Base-by-base conservation (phyloP, 495 filamentous ascomycete genomes). In the Penicillium manginii region DNA sequence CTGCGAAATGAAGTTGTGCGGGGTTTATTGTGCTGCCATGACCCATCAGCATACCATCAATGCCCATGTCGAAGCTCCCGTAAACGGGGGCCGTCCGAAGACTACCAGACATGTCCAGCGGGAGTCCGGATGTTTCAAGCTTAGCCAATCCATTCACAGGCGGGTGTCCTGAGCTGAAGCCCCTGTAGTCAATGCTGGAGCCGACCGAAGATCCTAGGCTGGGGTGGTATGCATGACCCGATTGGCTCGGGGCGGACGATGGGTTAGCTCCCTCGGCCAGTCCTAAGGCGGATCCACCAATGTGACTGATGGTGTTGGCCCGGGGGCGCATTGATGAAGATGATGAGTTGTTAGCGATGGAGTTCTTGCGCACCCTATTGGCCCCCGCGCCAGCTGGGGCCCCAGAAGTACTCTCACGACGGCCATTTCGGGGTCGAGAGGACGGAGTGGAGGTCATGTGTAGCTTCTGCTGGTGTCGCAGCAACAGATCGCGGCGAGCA, bases 401-500 rank as follows among this genome's bases (percentile, higher is more conserved):
- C 53, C 86, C 91, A 40, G 84, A 87, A 11, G 90, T 90, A 75
- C 96, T 92, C 72, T 98, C 93, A 52, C 88, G 70, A 47, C 86
- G 84, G 56, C 84, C 87, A 72, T 89, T 92, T 67, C 92, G 83
- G 35, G 93, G 92, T 57, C 92, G 85, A 46, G 92, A 92, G 35
- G 93, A 92, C 6, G 94, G 88, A 1, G 92, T 92, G 2, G 90
- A 89, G n/a, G 92, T 96, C 87, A 96, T 91, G 68, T 99, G 94
- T 14, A 99, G 83, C 80, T 99, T 99, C 81, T 99, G 94, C 78
- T 99, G 94, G 75, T 99, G 94, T 26, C 94, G 85, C 56, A 99
- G 79, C 53, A 99, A 84, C 58, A 99, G 74, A 72, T 99, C 94
- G 57, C 94, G 85, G 33, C 94, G 86, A 31, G 94, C 94, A 78